Percentiles rank a stretch among this genome's conserved stretches.
Conservation (phyloP, 352 stramenopile species). For the Globisporangium yorkense region DNA sequence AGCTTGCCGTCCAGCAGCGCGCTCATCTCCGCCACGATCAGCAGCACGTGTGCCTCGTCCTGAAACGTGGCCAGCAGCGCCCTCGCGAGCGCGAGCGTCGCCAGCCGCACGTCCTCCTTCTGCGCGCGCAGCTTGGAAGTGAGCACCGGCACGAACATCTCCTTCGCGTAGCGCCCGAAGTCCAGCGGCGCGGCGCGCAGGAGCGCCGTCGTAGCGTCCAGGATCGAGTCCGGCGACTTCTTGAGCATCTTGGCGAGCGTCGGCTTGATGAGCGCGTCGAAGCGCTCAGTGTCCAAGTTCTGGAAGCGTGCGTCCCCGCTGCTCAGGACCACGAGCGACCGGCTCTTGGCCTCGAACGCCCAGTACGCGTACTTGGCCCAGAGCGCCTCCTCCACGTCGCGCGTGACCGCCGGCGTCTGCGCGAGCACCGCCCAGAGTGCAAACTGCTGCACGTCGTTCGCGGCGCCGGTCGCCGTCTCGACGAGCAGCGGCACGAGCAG, state of each 20-base stretch:
- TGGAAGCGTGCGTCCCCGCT: slow-evolving; percentile 43
- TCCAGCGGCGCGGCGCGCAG: slow-evolving; percentile 52
- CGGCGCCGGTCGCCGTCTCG: slow-evolving; percentile 17
- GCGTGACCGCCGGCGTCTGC: slow-evolving; percentile 17
- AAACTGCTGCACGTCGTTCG: slow-evolving; percentile 47
- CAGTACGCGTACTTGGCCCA: slow-evolving; percentile 59
- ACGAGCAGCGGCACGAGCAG: slow-evolving; percentile 39
- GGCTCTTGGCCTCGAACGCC: slow-evolving; percentile 76
- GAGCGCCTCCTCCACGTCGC: slow-evolving; percentile 32
- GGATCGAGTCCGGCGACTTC: slow-evolving; percentile 69
- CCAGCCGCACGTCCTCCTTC: slow-evolving; percentile 72
- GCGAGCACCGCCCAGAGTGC: slow-evolving; percentile 60
- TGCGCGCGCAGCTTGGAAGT: slow-evolving; percentile 71
- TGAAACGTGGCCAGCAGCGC: slow-evolving; percentile 48
- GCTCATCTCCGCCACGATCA: slow-evolving; percentile 48
- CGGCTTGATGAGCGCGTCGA: slow-evolving; percentile 60
- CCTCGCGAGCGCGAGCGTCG: slow-evolving; percentile 40
- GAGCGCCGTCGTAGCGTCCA: slow-evolving; percentile 52
- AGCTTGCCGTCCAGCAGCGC: slow-evolving; percentile 75
- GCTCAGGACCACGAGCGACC: slow-evolving; percentile 30
- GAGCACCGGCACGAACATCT: slow-evolving; percentile 67
- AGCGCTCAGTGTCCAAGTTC: slow-evolving; percentile 45
- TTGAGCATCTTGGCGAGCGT: slow-evolving; percentile 74
- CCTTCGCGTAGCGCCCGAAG: slow-evolving; percentile 50
- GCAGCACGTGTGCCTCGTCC: slow-evolving; percentile 41